Percentiles rank a stretch among this genome's conserved stretches.
These are phyloP conservation scores for Cercophora samala DNA, from an alignment of 495 filamentous ascomycete genomes.

Conservation along the genomic window DNA sequence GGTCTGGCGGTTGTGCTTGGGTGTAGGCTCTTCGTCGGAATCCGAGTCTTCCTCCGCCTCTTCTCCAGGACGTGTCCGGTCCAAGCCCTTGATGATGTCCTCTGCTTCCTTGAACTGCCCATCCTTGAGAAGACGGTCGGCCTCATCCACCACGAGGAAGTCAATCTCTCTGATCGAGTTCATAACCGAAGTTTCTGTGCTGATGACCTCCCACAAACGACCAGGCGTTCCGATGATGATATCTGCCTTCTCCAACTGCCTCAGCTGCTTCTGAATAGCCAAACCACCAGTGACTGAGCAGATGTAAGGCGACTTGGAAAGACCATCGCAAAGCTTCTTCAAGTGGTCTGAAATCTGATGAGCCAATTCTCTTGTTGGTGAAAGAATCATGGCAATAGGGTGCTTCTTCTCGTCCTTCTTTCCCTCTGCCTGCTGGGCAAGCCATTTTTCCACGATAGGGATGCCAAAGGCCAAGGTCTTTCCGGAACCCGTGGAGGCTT, in stretches of 20 bases:
- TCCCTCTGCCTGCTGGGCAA: constrained; percentile 39
- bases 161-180: constrained; percentile 64
- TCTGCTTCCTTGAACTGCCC: constrained; percentile 93
- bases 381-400: constrained; percentile 83
- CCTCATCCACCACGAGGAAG: constrained; percentile 91
- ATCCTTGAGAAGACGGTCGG: constrained; percentile 85
- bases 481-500: constrained; percentile 78
- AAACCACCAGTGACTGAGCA: constrained; percentile 83
- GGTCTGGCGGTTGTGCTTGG: constrained; percentile 63
- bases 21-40: constrained; percentile 29
- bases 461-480: constrained; percentile 83
- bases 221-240: constrained; percentile 92
- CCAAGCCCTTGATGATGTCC: constrained; percentile 74
- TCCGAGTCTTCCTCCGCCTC: constrained; percentile 32
- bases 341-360: constrained; percentile 86
- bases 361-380: constrained; percentile 88
- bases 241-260: constrained; percentile 71
- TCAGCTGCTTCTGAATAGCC: constrained; percentile 87
- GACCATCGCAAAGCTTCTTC: constrained; percentile 61
- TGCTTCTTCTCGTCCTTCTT: constrained; percentile 39
- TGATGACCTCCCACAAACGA: constrained; percentile 89
- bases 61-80: constrained; percentile 42
- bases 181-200: constrained; percentile 51
- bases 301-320: constrained; percentile 63
- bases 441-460: constrained; percentile 67